Conservation (phyloP, 257 asterid genomes). For the Fraxinus pennsylvanica region DNA sequence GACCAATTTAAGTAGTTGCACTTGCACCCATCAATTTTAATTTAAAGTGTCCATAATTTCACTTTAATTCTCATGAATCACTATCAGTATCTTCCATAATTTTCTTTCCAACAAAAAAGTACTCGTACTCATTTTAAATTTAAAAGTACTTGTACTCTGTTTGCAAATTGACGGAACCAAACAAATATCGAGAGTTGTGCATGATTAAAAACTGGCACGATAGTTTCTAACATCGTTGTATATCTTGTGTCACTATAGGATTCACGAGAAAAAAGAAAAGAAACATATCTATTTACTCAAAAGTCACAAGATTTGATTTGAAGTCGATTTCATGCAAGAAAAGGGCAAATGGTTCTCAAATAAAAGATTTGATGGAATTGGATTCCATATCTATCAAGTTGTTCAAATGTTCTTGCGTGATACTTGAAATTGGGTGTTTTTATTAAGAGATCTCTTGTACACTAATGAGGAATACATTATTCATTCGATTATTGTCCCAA, state of each 20-base stretch:
- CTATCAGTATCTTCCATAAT: neutral
- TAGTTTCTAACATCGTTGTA: no score
- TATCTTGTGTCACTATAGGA: neutral
- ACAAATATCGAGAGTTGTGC: no score
- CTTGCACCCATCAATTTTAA: neutral
- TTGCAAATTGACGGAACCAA: neutral
- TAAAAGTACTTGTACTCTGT: neutral
- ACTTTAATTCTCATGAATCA: no score
- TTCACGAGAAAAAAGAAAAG: no score
- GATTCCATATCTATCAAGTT: neutral
- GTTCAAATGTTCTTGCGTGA: neutral
- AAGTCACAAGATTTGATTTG: no score
- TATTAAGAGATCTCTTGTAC: neutral
- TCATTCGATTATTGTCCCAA: neutral
- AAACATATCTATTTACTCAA: neutral
- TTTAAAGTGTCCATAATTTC: neutral
- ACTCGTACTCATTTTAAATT: neutral
- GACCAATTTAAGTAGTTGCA: neutral
- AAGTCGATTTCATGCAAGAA: neutral
- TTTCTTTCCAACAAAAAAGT: no score
- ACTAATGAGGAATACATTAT: neutral
- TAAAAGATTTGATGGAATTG: neutral
- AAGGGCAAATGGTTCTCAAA: neutral
- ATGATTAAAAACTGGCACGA: neutral
- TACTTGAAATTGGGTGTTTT: neutral